Evolutionary conservation across 352 stramenopile species (phyloP).

Genomic region (Pythium aphanidermatum): DNA sequence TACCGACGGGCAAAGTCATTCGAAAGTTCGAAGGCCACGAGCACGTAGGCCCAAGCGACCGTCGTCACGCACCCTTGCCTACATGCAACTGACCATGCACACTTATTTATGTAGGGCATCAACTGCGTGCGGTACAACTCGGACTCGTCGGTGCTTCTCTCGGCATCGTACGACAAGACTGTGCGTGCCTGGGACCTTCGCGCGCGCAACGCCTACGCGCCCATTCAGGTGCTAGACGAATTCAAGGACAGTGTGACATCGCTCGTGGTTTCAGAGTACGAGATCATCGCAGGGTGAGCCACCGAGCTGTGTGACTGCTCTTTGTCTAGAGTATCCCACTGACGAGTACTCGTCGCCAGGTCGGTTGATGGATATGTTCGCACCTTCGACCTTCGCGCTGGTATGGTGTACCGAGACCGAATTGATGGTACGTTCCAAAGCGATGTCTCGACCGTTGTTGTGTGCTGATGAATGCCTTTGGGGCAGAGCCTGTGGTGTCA

Average conservation of each 20-base stretch:
- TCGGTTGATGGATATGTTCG: conserved; percentile 82
- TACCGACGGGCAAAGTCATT: conserved; percentile 79
- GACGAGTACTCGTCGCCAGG: conserved; percentile 17
- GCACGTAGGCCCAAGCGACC: conserved; percentile 41
- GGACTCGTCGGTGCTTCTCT: conserved; percentile 78
- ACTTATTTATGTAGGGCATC: conserved; percentile 37
- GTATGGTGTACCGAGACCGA: conserved; percentile 61
- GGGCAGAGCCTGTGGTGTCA: conserved; percentile 67
- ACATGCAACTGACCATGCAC: neutral
- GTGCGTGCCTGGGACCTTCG: conserved; percentile 66
- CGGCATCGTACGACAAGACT: conserved; percentile 86
- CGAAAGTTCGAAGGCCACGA: conserved; percentile 84
- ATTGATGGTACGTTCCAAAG: conserved; percentile 64
- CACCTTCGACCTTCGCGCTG: conserved; percentile 79
- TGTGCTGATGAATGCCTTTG: neutral
- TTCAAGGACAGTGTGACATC: conserved; percentile 88
- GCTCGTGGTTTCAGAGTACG: conserved; percentile 64
- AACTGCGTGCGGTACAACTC: conserved; percentile 83
- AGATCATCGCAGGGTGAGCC: conserved; percentile 71
- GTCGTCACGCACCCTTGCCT: too few relatives aligned
- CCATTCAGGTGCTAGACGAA: conserved; percentile 84
- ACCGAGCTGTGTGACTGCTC: too few relatives aligned
- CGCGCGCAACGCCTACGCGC: conserved; percentile 61
- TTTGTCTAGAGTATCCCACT: too few relatives aligned
- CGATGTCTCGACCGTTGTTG: too few relatives aligned